phyloP scores from a whole-genome alignment of 257 asterid species.

The Solanum etuberosum region DNA sequence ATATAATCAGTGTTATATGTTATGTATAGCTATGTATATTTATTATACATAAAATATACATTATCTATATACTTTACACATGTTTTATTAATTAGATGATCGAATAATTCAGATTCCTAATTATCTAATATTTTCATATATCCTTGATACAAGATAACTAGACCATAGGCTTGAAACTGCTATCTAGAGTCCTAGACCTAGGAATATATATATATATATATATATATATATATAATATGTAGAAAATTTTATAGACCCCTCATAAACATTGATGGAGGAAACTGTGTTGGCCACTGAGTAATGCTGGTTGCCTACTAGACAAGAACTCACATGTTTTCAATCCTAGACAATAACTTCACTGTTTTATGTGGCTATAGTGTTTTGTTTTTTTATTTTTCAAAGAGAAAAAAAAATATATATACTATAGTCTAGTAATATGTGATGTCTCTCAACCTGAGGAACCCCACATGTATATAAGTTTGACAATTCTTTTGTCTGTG shows the following conservation, averaged over 20 bases:
- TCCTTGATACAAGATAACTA: background rate
- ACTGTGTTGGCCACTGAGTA: constrained; percentile 16
- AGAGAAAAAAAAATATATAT: background rate
- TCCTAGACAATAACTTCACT: constrained; percentile 2
- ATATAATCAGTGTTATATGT: background rate
- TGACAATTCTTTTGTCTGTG: constrained; percentile 4
- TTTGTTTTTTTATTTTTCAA: background rate
- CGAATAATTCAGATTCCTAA: background rate
- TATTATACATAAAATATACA: background rate
- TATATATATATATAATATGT: background rate
- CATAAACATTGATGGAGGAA: background rate
- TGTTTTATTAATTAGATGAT: background rate
- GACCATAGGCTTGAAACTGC: background rate
- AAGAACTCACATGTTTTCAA: constrained; percentile 20
- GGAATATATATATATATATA: background rate
- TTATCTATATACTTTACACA: background rate
- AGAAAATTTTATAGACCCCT: background rate
- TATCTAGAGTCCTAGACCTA: background rate
- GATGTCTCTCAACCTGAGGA: background rate
- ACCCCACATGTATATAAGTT: constrained; percentile 28
- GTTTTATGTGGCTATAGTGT: constrained; percentile 8
- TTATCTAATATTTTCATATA: background rate
- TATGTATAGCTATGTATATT: background rate
- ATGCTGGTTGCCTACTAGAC: constrained; percentile 36
- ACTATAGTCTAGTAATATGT: background rate